phyloP scores from a whole-genome alignment of 1,284 basidiomycete species.

The Cronartium ribicola region DNA sequence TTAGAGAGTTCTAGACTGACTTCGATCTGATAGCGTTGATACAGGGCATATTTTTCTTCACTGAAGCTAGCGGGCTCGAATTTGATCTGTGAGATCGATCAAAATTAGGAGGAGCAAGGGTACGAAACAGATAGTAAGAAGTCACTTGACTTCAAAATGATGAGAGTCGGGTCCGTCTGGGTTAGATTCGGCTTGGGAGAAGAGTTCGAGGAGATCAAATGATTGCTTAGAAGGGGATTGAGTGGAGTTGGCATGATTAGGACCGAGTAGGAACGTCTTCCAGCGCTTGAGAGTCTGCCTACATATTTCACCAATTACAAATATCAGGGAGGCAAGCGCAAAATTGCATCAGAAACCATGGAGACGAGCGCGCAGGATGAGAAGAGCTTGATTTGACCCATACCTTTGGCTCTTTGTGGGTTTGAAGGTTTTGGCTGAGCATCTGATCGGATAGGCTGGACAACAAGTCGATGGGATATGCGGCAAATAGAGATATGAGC shows the following conservation, averaged over 20 bases:
- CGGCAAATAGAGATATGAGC: conserved; percentile 66
- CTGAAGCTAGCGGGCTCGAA: conserved; percentile 71
- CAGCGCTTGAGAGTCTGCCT: conserved; percentile 26
- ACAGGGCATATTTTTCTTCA: conserved; percentile 73
- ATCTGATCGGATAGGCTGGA: conserved; percentile 87
- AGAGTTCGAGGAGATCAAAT: conserved; percentile 44
- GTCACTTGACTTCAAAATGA: neutral
- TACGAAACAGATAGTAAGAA: neutral
- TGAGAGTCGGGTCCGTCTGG: conserved; percentile 2
- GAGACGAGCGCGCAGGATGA: neutral
- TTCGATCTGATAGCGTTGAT: conserved; percentile 51
- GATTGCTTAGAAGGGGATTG: conserved; percentile 9
- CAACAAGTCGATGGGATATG: conserved; percentile 78
- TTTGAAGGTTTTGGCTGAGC: conserved; percentile 44
- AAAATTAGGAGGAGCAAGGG: neutral
- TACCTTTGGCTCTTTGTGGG: conserved; percentile 30
- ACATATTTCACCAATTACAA: neutral
- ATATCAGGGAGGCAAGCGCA: neutral
- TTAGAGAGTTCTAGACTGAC: neutral
- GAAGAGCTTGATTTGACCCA: neutral
- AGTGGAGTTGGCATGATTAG: conserved; percentile 56
- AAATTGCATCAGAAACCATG: neutral
- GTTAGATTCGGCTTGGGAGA: conserved; percentile 48
- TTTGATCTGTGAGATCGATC: conserved; percentile 58
- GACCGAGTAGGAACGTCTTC: neutral